A percentile compares a stretch with the other conserved stretches of the same genome.
Conservation (phyloP, 345 rosid species). For the Arabidopsis arenosa region DNA sequence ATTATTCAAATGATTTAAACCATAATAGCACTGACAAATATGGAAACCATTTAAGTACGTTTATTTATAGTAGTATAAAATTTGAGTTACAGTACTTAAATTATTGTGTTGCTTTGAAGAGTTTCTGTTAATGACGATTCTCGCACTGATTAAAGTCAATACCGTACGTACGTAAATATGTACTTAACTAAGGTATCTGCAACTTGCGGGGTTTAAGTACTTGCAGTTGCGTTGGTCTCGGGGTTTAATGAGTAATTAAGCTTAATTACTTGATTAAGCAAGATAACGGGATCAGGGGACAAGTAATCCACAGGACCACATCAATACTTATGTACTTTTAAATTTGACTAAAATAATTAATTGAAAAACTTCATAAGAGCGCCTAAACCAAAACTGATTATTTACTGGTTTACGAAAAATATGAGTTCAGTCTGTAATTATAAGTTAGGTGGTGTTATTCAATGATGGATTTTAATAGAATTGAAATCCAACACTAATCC, state of each 20-base stretch:
- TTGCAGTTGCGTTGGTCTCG: conserved; percentile 23
- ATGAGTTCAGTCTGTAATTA: not conserved
- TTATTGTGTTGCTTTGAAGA: conserved; percentile 28
- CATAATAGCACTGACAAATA: conserved; percentile 15
- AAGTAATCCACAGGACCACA: conserved; percentile 43
- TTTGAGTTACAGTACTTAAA: conserved; percentile 1
- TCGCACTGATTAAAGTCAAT: conserved; percentile 30
- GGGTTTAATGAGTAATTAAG: conserved; percentile 29
- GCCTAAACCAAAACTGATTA: conserved; percentile 22
- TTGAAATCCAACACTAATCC: too few species aligned
- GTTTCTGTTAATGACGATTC: conserved; percentile 16
- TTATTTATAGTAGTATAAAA: not conserved
- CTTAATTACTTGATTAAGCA: conserved; percentile 46
- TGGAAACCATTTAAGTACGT: not conserved
- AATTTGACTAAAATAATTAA: not conserved
- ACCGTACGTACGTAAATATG: conserved; percentile 45
- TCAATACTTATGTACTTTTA: conserved; percentile 6
- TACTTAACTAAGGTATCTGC: conserved; percentile 37
- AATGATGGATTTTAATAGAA: too few species aligned
- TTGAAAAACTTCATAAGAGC: not conserved
- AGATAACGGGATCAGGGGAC: conserved; percentile 29
- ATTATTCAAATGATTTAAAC: conserved; percentile 21
- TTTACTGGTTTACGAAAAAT: not conserved
- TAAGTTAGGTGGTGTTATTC: too few species aligned
- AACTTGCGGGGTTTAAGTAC: conserved; percentile 34